Evolutionary conservation across 805 yeast genomes (phyloP).

Genomic region (Kazachstania bromeliacearum): DNA sequence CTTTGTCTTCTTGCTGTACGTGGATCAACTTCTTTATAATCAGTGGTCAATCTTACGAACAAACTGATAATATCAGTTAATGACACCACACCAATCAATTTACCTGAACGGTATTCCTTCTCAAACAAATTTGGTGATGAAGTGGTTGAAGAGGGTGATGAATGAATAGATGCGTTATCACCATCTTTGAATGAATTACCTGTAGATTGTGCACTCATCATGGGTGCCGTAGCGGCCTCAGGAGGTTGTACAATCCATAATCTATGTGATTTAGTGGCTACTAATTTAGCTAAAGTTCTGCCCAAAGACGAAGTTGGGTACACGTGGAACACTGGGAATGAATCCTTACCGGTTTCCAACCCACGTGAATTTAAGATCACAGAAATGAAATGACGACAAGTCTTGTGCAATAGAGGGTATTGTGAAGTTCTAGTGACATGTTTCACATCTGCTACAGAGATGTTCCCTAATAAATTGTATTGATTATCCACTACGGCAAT

Average conservation of each 20-base stretch:
- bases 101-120: constrained; percentile 57
- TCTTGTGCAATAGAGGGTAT: constrained; percentile 67
- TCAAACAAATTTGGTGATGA: constrained; percentile 28
- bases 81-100: constrained; percentile 82
- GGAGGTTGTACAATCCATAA: constrained; percentile 69
- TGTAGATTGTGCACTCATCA: constrained; percentile 13
- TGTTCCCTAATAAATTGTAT: constrained; percentile 74
- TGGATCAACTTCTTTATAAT: constrained; percentile 77
- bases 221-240: constrained; percentile 31
- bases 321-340: constrained; percentile 93
- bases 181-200: constrained; percentile 5
- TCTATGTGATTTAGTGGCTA: constrained; percentile 90
- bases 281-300: constrained; percentile 86
- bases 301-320: constrained; percentile 70
- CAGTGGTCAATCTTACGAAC: constrained; percentile 49
- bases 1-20: constrained; percentile 81
- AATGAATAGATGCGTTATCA: neutral
- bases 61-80: constrained; percentile 81
- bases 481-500: constrained; percentile 85
- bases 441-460: constrained; percentile 88
- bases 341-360: constrained; percentile 76
- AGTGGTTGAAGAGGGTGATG: constrained; percentile 13
- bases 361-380: constrained; percentile 84
- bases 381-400: constrained; percentile 81
- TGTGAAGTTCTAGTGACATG: constrained; percentile 82